Percentiles rank a stretch among this genome's conserved stretches.
These are phyloP conservation scores for Dimargaris verticillata DNA, from an alignment of 192 early-diverging fungal species.

Conservation along the genomic window DNA sequence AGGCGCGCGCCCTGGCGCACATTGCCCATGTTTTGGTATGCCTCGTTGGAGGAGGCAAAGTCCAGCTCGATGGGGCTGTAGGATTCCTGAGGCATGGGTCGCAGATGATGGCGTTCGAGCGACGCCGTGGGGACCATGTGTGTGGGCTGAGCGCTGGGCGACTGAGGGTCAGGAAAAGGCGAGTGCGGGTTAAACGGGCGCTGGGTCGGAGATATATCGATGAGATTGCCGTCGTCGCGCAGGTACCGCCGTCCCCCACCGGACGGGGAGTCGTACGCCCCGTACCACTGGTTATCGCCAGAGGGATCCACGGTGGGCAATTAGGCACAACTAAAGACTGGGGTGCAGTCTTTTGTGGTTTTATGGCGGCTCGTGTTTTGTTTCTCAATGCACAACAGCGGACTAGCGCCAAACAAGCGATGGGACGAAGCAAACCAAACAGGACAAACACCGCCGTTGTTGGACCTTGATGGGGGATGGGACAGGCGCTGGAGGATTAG, in stretches of 20 bases:
- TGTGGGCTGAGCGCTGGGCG: too few relatives aligned
- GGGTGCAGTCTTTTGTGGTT: too few relatives aligned
- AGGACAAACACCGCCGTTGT: too few relatives aligned
- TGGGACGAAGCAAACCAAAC: too few relatives aligned
- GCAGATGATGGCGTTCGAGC: slow-evolving; percentile 6
- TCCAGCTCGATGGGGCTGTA: background rate
- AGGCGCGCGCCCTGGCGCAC: slow-evolving; percentile 3
- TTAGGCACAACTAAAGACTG: too few relatives aligned
- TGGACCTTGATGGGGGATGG: too few relatives aligned
- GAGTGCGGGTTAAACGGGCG: slow-evolving; percentile 4
- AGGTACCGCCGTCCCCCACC: slow-evolving; percentile 6
- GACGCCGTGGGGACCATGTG: too few relatives aligned
- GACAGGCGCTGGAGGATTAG: too few relatives aligned
- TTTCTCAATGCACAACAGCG: too few relatives aligned
- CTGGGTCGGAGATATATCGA: slow-evolving; percentile 8
- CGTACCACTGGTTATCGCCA: background rate
- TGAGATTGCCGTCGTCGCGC: slow-evolving; percentile 4
- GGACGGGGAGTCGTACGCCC: background rate
- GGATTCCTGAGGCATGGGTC: slow-evolving; percentile 4
- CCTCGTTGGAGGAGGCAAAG: background rate
- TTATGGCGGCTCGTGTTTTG: too few relatives aligned
- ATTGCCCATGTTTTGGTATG: slow-evolving; percentile 4
- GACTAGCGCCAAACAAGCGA: too few relatives aligned
- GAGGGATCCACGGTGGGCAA: slow-evolving; percentile 11
- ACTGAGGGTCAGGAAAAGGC: background rate